Base-by-base conservation (phyloP, 352 stramenopile genomes). In the Plasmopara muralis region DNA sequence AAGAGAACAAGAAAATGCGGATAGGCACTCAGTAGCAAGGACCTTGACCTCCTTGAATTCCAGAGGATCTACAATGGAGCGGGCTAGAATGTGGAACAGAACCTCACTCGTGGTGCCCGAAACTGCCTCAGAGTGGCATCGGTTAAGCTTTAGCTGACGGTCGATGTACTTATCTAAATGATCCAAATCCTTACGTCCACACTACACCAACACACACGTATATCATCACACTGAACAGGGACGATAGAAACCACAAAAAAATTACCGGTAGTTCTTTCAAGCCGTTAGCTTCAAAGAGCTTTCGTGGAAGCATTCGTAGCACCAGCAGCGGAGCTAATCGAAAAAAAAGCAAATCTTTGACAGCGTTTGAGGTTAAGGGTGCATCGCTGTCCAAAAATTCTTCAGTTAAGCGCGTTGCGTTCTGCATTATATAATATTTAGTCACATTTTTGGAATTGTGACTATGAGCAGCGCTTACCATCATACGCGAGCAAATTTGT, bases 11-110 rank as follows among this genome's bases (percentile, higher is more conserved):
- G 60, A 54, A 6, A 84, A 62, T 40, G 86, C 84, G 4, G 70
- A 67, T 25, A 88, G 49, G 7, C 77, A 58, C 38, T 89, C 79
- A 5, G 69, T 64, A 6, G 70, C 56, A 0, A 89, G 49, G 74
- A 89, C 82, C 51, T 88, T 89, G 39, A 89, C 66, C 44, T 89
- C 79, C 52, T 89, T 89, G 50, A 79, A 89, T 60, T 89, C 79
- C 41, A 89, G 55, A 6, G 77, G 73, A 45, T 87, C 70, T 14
- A 83, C 53, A 2, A 78, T 40, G 28, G 77, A 68, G 4, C 72
- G 60, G 10, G 63, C 64, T 28, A 73, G 46, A 5, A 73, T 44
- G 14, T 81, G 64, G 46, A 79, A 76, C 3, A 81, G 41, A 30
- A 64, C 29, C 45, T 62, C 47, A 13, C 15, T 35, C 25, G 37